These are phyloP conservation scores for Ceriops tagal DNA, from an alignment of 345 rosid genomes.

Conservation along the genomic window DNA sequence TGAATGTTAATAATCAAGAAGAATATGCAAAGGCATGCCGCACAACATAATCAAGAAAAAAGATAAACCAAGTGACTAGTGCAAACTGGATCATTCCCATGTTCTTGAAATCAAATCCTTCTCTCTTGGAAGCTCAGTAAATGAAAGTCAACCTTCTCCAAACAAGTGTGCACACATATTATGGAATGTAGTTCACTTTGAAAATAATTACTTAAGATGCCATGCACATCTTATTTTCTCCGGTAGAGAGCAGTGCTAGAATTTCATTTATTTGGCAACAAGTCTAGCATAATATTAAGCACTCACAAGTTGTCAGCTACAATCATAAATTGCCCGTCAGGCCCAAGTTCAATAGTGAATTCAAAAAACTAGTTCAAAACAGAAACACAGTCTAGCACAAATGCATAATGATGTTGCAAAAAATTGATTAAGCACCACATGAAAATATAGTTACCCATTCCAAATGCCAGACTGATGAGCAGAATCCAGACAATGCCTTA, in stretches of 20 bases:
- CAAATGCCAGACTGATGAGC: slow-evolving; percentile 38
- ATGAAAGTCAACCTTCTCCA: neutral
- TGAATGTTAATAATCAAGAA: too few relatives aligned
- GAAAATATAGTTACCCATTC: slow-evolving; percentile 45
- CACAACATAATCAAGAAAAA: too few relatives aligned
- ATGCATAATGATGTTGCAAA: neutral
- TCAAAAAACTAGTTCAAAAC: neutral
- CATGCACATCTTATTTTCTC: neutral
- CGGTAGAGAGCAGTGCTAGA: too few relatives aligned
- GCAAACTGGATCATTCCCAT: too few relatives aligned
- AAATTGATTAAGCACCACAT: neutral
- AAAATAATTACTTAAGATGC: neutral
- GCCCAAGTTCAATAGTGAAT: neutral
- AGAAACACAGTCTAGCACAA: neutral
- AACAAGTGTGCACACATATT: neutral
- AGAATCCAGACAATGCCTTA: slow-evolving; percentile 38
- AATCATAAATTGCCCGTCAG: too few relatives aligned
- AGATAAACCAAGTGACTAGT: too few relatives aligned
- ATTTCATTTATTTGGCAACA: too few relatives aligned
- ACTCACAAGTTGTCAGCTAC: too few relatives aligned
- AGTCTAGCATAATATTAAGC: too few relatives aligned
- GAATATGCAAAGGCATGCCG: too few relatives aligned
- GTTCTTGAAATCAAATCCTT: too few relatives aligned
- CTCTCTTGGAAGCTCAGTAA: too few relatives aligned
- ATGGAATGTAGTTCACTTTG: neutral